Percentiles rank a stretch among this genome's conserved stretches.
Evolutionary conservation across 202 grass and related monocot species (phyloP).

Genomic region (Zizania palustris): DNA sequence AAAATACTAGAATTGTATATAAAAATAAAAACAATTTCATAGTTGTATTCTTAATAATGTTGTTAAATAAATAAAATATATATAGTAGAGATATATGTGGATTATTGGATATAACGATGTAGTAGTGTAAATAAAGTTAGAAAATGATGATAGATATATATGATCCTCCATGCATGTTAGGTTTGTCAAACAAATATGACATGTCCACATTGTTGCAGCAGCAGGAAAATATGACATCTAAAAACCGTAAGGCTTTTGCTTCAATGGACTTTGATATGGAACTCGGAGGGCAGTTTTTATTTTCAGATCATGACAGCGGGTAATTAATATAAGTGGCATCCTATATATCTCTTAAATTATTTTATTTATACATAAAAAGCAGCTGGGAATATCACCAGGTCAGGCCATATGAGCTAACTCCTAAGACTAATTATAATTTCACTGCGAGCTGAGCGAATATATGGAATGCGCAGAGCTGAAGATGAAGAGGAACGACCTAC

Average conservation of each 20-base stretch:
- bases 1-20: too few species aligned
- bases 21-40: too few species aligned
- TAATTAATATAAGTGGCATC: constrained; percentile 35
- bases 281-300: constrained; percentile 54
- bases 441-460: too few species aligned
- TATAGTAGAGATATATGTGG: too few species aligned
- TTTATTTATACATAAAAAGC: neutral
- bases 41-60: too few species aligned
- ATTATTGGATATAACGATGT: too few species aligned
- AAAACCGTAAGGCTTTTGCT: constrained; percentile 64
- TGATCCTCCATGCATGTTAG: constrained; percentile 14
- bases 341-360: constrained; percentile 16
- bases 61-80: too few species aligned
- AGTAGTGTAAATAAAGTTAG: neutral
- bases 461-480: constrained; percentile 62
- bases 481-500: constrained; percentile 72
- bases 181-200: neutral
- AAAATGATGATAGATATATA: neutral
- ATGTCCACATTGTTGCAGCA: constrained; percentile 55
- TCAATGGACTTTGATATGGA: constrained; percentile 71
- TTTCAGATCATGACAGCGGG: constrained; percentile 67
- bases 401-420: too few species aligned
- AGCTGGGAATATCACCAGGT: too few species aligned
- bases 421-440: constrained; percentile 12
- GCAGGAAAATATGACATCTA: constrained; percentile 56